Percentiles rank a stretch among this genome's conserved stretches.
Evolutionary conservation across 371 early-diverging fungal genomes (phyloP).

Genomic region (Mucor mucedo): DNA sequence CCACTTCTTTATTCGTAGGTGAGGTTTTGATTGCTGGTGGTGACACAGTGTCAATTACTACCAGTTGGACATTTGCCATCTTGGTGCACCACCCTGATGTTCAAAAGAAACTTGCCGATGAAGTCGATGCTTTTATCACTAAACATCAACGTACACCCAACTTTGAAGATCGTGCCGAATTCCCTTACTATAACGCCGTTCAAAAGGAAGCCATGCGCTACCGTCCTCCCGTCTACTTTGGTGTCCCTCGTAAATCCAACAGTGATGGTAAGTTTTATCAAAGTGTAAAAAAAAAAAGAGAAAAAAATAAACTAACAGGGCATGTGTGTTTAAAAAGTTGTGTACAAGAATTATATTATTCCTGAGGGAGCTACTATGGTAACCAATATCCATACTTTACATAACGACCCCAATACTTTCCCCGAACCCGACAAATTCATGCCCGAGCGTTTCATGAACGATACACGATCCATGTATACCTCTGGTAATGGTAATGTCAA

Average conservation of each 20-base stretch:
- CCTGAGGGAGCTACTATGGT: constrained; percentile 22
- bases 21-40: constrained; percentile 21
- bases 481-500: constrained; percentile 10
- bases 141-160: constrained; percentile 24
- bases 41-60: constrained; percentile 11
- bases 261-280: constrained; percentile 29
- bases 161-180: constrained; percentile 23
- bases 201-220: constrained; percentile 37
- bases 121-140: constrained; percentile 25
- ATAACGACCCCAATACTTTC: constrained; percentile 6
- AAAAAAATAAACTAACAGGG: no score
- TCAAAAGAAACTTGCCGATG: constrained; percentile 18
- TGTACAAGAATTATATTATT: constrained; percentile 25
- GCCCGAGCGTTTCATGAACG: constrained; percentile 31
- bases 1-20: constrained; percentile 8
- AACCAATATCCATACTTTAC: constrained; percentile 17
- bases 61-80: constrained; percentile 19
- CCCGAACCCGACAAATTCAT: constrained; percentile 28
- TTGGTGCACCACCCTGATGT: constrained; percentile 25
- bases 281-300: background rate
- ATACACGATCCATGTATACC: constrained; percentile 19
- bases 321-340: background rate
- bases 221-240: constrained; percentile 30
- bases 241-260: constrained; percentile 35
- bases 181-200: constrained; percentile 32